phyloP scores from a whole-genome alignment of 768 basidiomycete species.

The Naganishia onofrii region DNA sequence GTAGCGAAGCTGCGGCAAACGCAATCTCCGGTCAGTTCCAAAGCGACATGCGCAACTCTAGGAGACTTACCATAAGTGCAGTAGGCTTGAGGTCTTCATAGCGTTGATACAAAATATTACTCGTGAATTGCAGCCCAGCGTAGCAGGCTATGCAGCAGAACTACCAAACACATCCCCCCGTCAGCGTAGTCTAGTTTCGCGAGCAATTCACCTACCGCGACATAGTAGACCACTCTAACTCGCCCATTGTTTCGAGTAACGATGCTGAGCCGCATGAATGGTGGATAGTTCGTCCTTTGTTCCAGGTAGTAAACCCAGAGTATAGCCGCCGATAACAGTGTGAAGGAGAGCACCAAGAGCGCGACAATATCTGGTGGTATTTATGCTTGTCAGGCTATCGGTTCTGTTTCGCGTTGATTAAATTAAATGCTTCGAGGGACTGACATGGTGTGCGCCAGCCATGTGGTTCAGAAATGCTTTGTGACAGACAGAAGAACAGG shows the following conservation, averaged over 20 bases:
- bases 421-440: neutral
- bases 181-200: neutral
- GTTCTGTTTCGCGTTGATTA: neutral
- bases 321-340: constrained; percentile 61
- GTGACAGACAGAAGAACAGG: constrained; percentile 68
- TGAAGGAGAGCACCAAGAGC: constrained; percentile 64
- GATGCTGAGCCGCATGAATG: constrained; percentile 36
- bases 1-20: neutral
- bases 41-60: neutral
- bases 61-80: constrained; percentile 21
- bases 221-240: constrained; percentile 27
- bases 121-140: constrained; percentile 32
- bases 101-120: constrained; percentile 39
- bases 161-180: neutral
- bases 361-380: constrained; percentile 38
- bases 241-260: constrained; percentile 33
- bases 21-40: neutral
- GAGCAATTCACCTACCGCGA: neutral
- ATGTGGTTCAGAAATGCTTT: constrained; percentile 41
- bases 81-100: constrained; percentile 33
- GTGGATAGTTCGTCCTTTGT: constrained; percentile 33
- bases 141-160: constrained; percentile 22
- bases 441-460: constrained; percentile 6
- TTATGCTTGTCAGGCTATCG: constrained; percentile 44
- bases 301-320: constrained; percentile 67